phyloP scores from a whole-genome alignment of 2,329 filamentous ascomycete genomes.

The Epichloe typhina region DNA sequence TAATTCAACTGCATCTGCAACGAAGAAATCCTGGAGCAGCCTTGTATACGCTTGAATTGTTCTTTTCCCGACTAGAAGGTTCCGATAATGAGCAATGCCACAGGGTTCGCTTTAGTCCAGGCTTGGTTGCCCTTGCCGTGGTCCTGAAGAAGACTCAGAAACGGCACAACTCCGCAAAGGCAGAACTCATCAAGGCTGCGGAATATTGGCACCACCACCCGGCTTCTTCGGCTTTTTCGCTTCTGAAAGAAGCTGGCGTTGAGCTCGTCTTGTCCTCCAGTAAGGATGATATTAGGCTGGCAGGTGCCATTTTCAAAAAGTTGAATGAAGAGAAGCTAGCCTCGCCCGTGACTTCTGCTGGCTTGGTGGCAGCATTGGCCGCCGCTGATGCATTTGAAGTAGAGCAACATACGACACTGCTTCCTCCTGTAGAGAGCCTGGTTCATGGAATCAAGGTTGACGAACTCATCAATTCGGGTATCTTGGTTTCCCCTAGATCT shows the following conservation, averaged over 20 bases:
- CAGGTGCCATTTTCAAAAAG: slow-evolving; percentile 65
- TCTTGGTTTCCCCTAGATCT: slow-evolving; percentile 30
- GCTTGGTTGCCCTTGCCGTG: slow-evolving; percentile 67
- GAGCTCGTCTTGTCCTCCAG: slow-evolving; percentile 67
- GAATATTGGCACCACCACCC: slow-evolving; percentile 61
- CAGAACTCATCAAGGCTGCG: slow-evolving; percentile 66
- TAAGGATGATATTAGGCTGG: slow-evolving; percentile 51
- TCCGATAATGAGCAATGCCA: slow-evolving; percentile 41
- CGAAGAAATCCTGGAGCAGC: slow-evolving; percentile 61
- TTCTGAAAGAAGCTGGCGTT: slow-evolving; percentile 71
- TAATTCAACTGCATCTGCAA: slow-evolving; percentile 68
- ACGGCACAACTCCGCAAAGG: slow-evolving; percentile 56
- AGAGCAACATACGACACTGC: slow-evolving; percentile 37
- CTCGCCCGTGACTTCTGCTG: slow-evolving; percentile 61
- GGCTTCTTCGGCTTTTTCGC: slow-evolving; percentile 34
- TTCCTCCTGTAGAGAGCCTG: slow-evolving; percentile 51
- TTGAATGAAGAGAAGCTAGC: slow-evolving; percentile 52
- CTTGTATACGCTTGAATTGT: slow-evolving; percentile 59
- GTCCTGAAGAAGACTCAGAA: slow-evolving; percentile 67
- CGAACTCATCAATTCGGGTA: slow-evolving; percentile 51
- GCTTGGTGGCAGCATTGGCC: slow-evolving; percentile 73
- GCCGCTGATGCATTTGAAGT: slow-evolving; percentile 44
- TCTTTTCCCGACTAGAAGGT: slow-evolving; percentile 58
- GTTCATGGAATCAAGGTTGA: slow-evolving; percentile 46
- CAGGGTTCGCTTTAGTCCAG: slow-evolving; percentile 69